phyloP scores from a whole-genome alignment of 805 yeast genomes.

The Wickerhamomyces chaumierensis region DNA sequence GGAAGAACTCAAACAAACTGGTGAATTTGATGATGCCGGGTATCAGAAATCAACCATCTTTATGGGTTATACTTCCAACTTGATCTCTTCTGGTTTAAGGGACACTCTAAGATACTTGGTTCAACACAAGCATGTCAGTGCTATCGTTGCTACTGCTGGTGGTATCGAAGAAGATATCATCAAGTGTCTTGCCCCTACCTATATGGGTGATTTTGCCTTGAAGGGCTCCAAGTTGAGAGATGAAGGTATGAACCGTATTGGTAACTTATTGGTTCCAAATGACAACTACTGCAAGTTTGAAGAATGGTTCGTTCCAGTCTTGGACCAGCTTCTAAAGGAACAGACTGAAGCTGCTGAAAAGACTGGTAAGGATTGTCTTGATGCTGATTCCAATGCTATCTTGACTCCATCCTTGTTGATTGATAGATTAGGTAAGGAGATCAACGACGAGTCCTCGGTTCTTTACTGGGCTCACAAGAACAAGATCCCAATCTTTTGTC shows the following conservation, averaged over 20 bases:
- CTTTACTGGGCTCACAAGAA: slow-evolving; percentile 98
- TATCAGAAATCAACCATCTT: slow-evolving; percentile 82
- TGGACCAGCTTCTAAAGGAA: slow-evolving; percentile 80
- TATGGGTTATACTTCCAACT: slow-evolving; percentile 92
- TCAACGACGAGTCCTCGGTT: slow-evolving; percentile 86
- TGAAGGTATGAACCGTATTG: slow-evolving; percentile 95
- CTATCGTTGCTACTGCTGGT: slow-evolving; percentile 95
- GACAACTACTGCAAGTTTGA: slow-evolving; percentile 96
- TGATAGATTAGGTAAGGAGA: slow-evolving; percentile 90
- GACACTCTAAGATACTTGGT: slow-evolving; percentile 83
- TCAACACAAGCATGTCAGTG: slow-evolving; percentile 89
- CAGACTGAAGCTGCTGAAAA: slow-evolving; percentile 58
- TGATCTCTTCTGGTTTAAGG: slow-evolving; percentile 89
- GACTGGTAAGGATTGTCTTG: slow-evolving; percentile 42
- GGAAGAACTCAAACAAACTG: slow-evolving; percentile 60
- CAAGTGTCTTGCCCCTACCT: slow-evolving; percentile 94
- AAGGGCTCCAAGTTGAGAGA: slow-evolving; percentile 79
- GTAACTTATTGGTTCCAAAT: slow-evolving; percentile 92
- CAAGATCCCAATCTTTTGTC: slow-evolving; percentile 92
- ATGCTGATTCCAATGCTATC: slow-evolving; percentile 49
- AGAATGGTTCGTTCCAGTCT: slow-evolving; percentile 96
- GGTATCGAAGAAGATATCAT: slow-evolving; percentile 97
- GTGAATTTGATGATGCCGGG: slow-evolving; percentile 69
- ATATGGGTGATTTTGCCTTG: slow-evolving; percentile 80
- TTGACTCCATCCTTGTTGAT: slow-evolving; percentile 95